Evolutionary conservation across 257 asterid genomes (phyloP), one percentile per base, ranked within the genome.

Genomic region (Solanum rostratum): DNA sequence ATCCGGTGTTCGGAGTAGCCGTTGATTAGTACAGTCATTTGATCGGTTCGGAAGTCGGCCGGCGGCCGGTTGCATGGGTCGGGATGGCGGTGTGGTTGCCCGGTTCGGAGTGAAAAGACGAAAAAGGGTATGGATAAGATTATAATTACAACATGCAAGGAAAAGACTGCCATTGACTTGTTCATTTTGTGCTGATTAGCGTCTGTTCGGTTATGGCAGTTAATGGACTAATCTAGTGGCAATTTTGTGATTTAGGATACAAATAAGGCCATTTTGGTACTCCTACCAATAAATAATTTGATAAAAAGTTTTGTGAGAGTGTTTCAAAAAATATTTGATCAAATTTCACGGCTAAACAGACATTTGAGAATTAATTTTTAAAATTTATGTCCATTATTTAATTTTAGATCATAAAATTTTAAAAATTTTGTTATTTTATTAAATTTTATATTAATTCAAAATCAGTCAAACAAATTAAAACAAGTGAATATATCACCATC

Each of bases 1-100:
- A 96, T 93, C 50, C 99, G 94, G 70, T 90, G 89, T 86, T 92
- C 98, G 79, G 98, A 96, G 89, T 87, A 96, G 85, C 99, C 99
- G 89, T 85, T 96, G 92, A 96, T 93, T 8, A 96, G 59, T 53
- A 93, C 99, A 1, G 99, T 96, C 89, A 93, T 84, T 86, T 90
- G 99, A 84, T 94, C 98, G 62, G 95, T 37, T 20, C 39, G 80
- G 82, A 89, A 91, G 88, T 92, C 91, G 79, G 87, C 85, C 84
- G 89, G 85, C 53, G 43, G 81, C 29, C 37, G 62, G 79, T 89
- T 88, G 63, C 86, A 85, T 52, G 88, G 83, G 78, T 85, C 86
- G 85, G 88, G 49, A 14, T 29, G n/a, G 59, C 24, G 53, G 11
- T 2, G 37, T 22, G 37, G 24, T 50, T 89, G 80, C 70, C 88